phyloP scores from a whole-genome alignment of 2,329 filamentous ascomycete genomes.

The Penicillium rolfsii region DNA sequence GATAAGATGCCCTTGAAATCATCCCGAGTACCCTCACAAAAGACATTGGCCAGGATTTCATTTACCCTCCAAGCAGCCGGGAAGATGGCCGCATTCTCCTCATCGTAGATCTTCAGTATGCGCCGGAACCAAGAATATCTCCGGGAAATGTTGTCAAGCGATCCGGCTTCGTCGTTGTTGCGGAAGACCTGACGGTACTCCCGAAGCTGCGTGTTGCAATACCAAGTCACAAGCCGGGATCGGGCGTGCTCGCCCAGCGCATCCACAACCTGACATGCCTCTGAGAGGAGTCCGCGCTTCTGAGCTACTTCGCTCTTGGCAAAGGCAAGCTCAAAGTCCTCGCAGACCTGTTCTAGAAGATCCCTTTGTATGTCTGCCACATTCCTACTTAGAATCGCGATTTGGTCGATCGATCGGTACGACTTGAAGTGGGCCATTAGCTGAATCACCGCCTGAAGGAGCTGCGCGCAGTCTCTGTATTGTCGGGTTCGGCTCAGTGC shows the following conservation, averaged over 20 bases:
- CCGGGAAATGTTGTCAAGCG: constrained; percentile 91
- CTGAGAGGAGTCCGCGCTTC: constrained; percentile 71
- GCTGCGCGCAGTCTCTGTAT: constrained; percentile 90
- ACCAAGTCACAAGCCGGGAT: constrained; percentile 86
- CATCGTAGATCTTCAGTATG: constrained; percentile 93
- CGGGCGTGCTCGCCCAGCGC: constrained; percentile 86
- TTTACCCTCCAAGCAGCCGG: constrained; percentile 86
- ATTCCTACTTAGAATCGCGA: constrained; percentile 87
- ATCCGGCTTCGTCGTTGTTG: constrained; percentile 94
- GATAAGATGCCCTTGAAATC: constrained; percentile 94
- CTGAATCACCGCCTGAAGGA: constrained; percentile 93
- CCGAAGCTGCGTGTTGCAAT: constrained; percentile 93
- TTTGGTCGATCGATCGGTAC: constrained; percentile 97
- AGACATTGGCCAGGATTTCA: constrained; percentile 85
- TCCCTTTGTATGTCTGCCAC: constrained; percentile 93
- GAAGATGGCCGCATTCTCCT: constrained; percentile 87
- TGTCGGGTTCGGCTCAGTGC: constrained; percentile 82
- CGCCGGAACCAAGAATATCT: constrained; percentile 96
- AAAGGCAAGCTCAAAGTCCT: constrained; percentile 96
- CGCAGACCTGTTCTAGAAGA: constrained; percentile 94
- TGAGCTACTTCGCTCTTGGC: constrained; percentile 79
- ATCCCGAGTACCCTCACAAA: constrained; percentile 92
- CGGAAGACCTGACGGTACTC: constrained; percentile 96
- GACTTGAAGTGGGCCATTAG: constrained; percentile 98
- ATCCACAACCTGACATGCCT: constrained; percentile 93